phyloP scores from a whole-genome alignment of 345 rosid species.

The Mallotus nudiflorus region DNA sequence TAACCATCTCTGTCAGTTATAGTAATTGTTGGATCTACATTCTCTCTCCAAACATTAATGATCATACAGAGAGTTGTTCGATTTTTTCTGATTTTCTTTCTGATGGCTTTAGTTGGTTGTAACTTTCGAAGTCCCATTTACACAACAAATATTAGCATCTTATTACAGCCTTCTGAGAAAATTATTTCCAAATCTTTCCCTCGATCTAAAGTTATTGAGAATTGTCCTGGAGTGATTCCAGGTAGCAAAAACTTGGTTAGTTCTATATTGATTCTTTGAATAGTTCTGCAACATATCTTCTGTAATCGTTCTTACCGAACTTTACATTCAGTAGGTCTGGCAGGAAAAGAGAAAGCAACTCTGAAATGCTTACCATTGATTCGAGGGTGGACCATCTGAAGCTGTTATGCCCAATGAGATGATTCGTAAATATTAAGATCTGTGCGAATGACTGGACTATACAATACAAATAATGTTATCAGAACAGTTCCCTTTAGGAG shows the following conservation, averaged over 20 bases:
- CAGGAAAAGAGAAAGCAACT: neutral
- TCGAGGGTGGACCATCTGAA: neutral
- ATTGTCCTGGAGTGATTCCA: no score
- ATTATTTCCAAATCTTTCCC: neutral
- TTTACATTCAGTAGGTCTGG: slow-evolving; percentile 4
- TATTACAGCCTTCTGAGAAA: neutral
- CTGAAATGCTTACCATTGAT: neutral
- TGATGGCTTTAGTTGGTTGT: neutral
- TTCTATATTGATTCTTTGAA: neutral
- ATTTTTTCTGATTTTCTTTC: no score
- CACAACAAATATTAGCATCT: neutral
- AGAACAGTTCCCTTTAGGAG: neutral
- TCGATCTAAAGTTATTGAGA: neutral
- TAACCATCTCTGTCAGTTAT: neutral
- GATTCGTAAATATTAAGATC: neutral
- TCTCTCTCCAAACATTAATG: neutral
- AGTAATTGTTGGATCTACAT: neutral
- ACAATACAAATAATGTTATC: neutral
- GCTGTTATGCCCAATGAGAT: neutral
- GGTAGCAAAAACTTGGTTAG: neutral
- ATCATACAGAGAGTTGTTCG: neutral
- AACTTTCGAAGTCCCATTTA: neutral
- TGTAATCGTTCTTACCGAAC: neutral
- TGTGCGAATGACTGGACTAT: neutral
- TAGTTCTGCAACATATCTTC: no score